Evolutionary conservation across 2,329 filamentous ascomycete genomes (phyloP).

Genomic region (Aspergillus tamarii): DNA sequence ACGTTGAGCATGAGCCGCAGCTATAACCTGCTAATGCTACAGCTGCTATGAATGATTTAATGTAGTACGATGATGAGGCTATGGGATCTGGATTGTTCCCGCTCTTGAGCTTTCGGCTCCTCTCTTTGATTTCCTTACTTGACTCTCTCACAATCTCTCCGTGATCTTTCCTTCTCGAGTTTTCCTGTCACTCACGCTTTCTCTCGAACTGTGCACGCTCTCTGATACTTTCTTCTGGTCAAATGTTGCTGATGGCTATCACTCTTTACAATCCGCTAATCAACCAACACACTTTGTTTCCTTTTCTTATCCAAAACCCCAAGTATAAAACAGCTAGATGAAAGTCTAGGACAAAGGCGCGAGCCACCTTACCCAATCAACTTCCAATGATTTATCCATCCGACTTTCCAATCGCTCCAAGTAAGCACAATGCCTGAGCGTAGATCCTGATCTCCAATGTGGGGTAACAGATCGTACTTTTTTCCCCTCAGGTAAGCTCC

Average conservation of each 20-base stretch:
- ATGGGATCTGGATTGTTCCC: conserved; percentile 1
- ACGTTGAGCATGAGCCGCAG: background rate
- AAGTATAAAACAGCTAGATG: background rate
- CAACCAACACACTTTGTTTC: background rate
- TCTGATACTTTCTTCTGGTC: conserved; percentile 1
- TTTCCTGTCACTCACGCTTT: background rate
- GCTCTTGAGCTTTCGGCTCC: background rate
- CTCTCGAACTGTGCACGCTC: background rate
- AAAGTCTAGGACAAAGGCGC: background rate
- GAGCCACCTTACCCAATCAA: background rate
- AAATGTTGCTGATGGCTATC: conserved; percentile 4
- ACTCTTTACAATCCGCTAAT: conserved; percentile 1
- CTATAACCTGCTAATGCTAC: background rate
- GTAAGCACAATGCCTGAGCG: background rate
- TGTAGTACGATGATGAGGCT: conserved; percentile 9
- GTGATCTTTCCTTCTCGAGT: background rate
- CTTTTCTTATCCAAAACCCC: background rate
- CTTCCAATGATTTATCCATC: background rate
- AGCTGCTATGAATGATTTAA: conserved; percentile 14
- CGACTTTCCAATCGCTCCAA: background rate
- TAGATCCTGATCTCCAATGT: background rate
- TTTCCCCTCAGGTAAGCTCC: background rate
- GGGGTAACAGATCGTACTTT: background rate
- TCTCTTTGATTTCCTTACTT: conserved; percentile 6
- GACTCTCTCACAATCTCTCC: background rate